These are phyloP conservation scores for Parsonsia alboflavescens DNA, from an alignment of 257 asterid genomes.

Conservation along the genomic window DNA sequence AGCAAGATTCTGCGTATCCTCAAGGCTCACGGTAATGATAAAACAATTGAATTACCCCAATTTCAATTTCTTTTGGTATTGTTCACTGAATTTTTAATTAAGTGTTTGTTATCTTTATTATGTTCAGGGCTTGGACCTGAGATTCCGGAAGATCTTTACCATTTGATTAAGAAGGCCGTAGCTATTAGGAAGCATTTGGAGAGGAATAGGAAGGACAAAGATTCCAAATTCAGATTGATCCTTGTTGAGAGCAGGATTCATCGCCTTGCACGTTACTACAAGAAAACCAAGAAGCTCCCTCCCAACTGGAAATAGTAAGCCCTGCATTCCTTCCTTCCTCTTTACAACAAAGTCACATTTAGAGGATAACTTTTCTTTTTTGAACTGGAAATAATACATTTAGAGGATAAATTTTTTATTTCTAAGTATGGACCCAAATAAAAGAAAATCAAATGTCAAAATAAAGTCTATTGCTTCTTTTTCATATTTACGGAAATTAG, in stretches of 20 bases:
- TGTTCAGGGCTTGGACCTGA: constrained; percentile 34
- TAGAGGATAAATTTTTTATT: not conserved
- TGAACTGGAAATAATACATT: no score
- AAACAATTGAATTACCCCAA: not conserved
- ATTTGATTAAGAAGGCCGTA: constrained; percentile 41
- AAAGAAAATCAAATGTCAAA: no score
- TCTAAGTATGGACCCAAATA: no score
- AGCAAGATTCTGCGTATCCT: constrained; percentile 35
- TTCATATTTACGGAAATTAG: not conserved
- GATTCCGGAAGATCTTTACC: constrained; percentile 39
- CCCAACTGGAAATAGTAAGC: constrained; percentile 42
- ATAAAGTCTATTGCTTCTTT: not conserved
- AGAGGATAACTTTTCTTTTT: no score
- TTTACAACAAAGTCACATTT: not conserved
- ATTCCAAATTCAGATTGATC: constrained; percentile 38
- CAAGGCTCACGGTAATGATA: constrained; percentile 30
- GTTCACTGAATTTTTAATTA: no score
- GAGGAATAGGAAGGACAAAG: constrained; percentile 41
- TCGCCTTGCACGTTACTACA: constrained; percentile 40
- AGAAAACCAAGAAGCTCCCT: constrained; percentile 44
- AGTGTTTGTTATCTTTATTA: no score
- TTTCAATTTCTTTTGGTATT: not conserved
- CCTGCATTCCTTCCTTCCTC: no score
- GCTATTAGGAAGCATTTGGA: constrained; percentile 42
- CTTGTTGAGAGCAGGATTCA: constrained; percentile 44